phyloP scores from a whole-genome alignment of 345 rosid species.

The Toxicodendron radicans region DNA sequence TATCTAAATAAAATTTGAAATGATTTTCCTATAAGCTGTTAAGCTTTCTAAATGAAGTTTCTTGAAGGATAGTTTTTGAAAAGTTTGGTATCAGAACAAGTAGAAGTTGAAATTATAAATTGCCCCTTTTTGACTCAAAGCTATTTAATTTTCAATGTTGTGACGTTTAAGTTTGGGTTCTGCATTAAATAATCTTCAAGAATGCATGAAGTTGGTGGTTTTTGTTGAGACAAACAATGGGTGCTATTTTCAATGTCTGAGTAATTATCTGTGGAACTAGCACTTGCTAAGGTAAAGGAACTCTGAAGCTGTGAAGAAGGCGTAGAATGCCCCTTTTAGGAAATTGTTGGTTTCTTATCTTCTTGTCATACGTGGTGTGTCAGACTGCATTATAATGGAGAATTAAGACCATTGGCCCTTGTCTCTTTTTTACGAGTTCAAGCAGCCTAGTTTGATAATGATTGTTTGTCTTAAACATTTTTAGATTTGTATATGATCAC shows the following conservation, averaged over 20 bases:
- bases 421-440: not conserved
- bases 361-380: not conserved
- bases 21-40: not conserved
- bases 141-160: not conserved
- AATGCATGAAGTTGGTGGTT: slow-evolving; percentile 8
- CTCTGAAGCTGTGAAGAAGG: not conserved
- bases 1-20: not conserved
- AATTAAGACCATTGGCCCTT: not conserved
- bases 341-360: slow-evolving; percentile 8
- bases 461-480: not conserved
- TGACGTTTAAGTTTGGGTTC: not conserved
- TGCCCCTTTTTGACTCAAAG: not conserved
- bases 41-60: not conserved
- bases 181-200: not conserved
- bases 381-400: not conserved
- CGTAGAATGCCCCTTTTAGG: not conserved
- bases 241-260: not conserved
- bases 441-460: not conserved
- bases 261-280: not conserved
- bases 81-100: not conserved
- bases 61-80: not conserved
- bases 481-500: slow-evolving; percentile 4
- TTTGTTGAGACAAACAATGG: not conserved
- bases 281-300: not conserved
- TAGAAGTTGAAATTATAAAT: no score